Percentiles rank a stretch among this genome's conserved stretches.
Evolutionary conservation across 176 grass and related monocot genomes (phyloP).

Genomic region (Bonia amplexicaulis): DNA sequence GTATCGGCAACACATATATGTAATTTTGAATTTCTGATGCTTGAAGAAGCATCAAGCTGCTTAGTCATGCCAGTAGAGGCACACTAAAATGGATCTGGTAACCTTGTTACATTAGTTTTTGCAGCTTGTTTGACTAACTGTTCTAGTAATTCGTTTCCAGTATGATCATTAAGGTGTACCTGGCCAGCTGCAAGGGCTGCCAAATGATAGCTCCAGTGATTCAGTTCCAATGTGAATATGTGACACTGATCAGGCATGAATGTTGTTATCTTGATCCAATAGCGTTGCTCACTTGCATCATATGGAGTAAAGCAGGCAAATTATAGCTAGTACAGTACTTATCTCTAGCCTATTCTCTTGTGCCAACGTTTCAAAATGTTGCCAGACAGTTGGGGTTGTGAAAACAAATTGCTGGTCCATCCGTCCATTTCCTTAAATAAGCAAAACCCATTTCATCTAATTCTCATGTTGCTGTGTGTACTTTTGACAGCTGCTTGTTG

Average conservation of each 20-base stretch:
- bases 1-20: not conserved
- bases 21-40: not conserved
- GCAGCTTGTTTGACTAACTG: not conserved
- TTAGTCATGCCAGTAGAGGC: not conserved
- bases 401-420: not conserved
- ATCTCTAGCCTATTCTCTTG: not conserved
- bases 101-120: not conserved
- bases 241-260: not conserved
- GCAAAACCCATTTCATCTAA: not conserved
- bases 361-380: not conserved
- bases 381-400: not conserved
- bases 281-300: not conserved
- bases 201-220: conserved; percentile 12
- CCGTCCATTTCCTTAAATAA: not conserved
- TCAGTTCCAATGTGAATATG: not conserved
- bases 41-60: not conserved
- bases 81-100: not conserved
- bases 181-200: not conserved
- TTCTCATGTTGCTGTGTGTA: conserved; percentile 1
- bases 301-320: not conserved
- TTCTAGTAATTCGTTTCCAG: not conserved
- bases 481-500: conserved; percentile 64
- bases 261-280: not conserved
- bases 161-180: not conserved
- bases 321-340: not conserved